phyloP scores from a whole-genome alignment of 108 stramenopile genomes.

The Pseudonitzschia delicatissima region DNA sequence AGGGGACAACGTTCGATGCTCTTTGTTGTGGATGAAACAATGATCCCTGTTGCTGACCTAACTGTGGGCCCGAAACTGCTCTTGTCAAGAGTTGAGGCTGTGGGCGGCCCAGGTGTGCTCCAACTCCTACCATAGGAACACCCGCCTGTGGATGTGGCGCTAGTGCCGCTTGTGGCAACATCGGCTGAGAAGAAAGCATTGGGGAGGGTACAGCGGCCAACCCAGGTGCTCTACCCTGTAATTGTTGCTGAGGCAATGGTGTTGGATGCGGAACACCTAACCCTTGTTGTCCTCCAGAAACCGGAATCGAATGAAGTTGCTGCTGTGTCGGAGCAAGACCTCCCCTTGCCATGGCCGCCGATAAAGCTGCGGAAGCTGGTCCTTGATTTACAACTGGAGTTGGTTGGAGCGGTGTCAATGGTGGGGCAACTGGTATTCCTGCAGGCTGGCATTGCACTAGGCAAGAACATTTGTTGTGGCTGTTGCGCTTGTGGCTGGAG shows the following conservation, averaged over 20 bases:
- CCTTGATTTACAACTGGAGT: not conserved
- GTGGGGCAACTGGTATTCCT: not conserved
- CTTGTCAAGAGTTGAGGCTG: constrained; percentile 12
- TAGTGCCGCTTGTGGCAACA: not conserved
- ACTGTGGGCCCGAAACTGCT: constrained; percentile 6
- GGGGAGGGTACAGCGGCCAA: not conserved
- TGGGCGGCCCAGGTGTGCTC: not conserved
- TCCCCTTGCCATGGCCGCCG: not conserved
- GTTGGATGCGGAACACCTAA: no score
- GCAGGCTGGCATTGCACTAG: not conserved
- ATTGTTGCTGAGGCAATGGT: constrained; percentile 17
- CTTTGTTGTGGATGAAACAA: constrained; percentile 7
- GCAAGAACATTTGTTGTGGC: constrained; percentile 19
- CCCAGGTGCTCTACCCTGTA: constrained; percentile 7
- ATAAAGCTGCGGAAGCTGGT: constrained; percentile 7
- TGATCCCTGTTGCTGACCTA: constrained; percentile 4
- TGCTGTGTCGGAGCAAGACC: constrained; percentile 10
- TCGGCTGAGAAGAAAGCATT: constrained; percentile 9
- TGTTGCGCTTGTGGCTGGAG: constrained; percentile 14
- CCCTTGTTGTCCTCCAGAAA: not conserved
- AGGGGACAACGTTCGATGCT: not conserved
- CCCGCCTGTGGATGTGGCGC: constrained; percentile 1
- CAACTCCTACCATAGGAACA: constrained; percentile 5
- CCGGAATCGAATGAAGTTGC: not conserved
- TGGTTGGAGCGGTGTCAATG: not conserved